Evolutionary conservation across 2,329 filamentous ascomycete species (phyloP), one percentile per base, ranked within the genome.

Genomic region (Talaromyces funiculosus): DNA sequence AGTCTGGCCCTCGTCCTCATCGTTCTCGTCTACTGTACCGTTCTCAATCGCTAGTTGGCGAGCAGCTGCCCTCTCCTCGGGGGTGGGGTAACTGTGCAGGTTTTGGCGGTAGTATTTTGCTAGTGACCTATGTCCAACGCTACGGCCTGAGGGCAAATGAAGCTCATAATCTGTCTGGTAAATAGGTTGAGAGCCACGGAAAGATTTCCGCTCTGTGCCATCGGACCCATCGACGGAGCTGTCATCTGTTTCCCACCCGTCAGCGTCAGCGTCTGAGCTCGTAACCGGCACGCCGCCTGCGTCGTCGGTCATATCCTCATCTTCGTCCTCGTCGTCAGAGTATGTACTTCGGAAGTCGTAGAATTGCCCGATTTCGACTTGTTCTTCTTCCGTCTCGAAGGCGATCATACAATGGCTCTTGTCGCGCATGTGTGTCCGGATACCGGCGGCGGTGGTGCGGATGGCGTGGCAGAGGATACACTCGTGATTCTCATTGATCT

Each of bases 321-420:
- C 86, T 16, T 84, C 79, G 7, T 82, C 80, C 59, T 83, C 90
- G 10, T 82, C 85, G 68, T 97, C 94, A 0, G 92, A 94, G 74
- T 99, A 99, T 1, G 94, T 96, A 76, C 90, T 90, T 65, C 90
- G 85, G 82, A 99, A 99, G 72, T 99, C 94, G 75, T 99, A 99
- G 75, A 90, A 97, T 65, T 97, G 90, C 60, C 94, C 94, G 69
- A 99, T 90, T 60, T 95, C 91, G 31, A 97, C 83, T 78, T 97
- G 91, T 71, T 97, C 92, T 37, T 89, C 88, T 71, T 97, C 90
- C 0, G 87, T 88, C 56, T 88, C 86, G 73, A 93, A 99, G 0
- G 91, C 92, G 67, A 99, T 95, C 84, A 92, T 96, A 82, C 93
- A 97, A 76, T 99, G 94, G 0, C 91, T 89, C 72, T 92, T 93